These are phyloP conservation scores for Phenoliferia sp. DNA, from an alignment of 1,284 basidiomycete species.

Conservation along the genomic window DNA sequence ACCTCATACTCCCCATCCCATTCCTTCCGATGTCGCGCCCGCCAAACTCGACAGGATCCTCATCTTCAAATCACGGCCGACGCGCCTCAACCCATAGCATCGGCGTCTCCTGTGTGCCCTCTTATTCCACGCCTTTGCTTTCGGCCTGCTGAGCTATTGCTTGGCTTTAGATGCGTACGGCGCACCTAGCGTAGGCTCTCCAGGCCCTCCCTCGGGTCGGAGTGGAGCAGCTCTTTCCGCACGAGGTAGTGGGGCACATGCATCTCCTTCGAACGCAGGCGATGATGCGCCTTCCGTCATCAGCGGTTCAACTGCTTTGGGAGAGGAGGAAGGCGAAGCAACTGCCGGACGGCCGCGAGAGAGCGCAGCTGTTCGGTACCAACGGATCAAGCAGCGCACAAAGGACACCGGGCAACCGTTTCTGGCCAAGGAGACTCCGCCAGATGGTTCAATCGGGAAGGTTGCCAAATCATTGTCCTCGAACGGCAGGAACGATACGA, in stretches of 20 bases:
- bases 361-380: slow-evolving; percentile 51
- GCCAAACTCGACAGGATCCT: neutral
- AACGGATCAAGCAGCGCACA: slow-evolving; percentile 54
- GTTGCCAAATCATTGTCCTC: neutral
- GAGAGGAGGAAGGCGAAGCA: slow-evolving; percentile 25
- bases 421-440: slow-evolving; percentile 24
- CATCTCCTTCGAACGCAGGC: neutral
- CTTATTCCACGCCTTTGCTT: neutral
- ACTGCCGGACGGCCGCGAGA: slow-evolving; percentile 35
- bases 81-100: slow-evolving; percentile 13
- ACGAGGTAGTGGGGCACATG: neutral
- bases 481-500: slow-evolving; percentile 54
- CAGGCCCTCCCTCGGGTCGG: neutral
- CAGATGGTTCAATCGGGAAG: neutral
- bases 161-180: slow-evolving; percentile 8
- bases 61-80: neutral
- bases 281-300: neutral
- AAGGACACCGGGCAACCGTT: slow-evolving; percentile 42
- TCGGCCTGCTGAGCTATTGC: neutral
- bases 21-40: too few relatives aligned
- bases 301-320: slow-evolving; percentile 21
- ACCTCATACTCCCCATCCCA: too few relatives aligned
- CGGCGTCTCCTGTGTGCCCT: slow-evolving; percentile 12
- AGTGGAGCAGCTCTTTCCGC: neutral
- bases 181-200: slow-evolving; percentile 10